Evolutionary conservation across 2,329 filamentous ascomycete species (phyloP), one percentile per base, ranked within the genome.

Genomic region (Penicillium sp.): DNA sequence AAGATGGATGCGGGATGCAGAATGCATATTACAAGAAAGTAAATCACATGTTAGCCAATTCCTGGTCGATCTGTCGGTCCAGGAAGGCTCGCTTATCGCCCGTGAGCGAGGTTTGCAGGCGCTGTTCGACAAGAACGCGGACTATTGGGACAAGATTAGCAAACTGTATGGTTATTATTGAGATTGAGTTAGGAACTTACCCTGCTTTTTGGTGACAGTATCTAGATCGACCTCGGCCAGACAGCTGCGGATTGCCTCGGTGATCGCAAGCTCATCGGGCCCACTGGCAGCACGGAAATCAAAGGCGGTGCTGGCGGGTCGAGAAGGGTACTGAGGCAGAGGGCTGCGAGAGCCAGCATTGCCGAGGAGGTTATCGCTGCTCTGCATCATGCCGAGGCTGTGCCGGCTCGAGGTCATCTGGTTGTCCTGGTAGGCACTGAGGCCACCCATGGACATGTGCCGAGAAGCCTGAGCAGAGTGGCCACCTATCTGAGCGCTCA

Each of bases 131-230:
- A 42, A 97, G 82, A 4, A 90, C 92, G 48, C 90, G 84, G 54
- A 94, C 88, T 78, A 36, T 26, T 17, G 8, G 14, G 17, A 17
- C 4, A 6, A 31, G 38, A 47, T 63, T 53, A 59, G 57, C 49
- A 37, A 33, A 35, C 36, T 26, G 12, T n/a, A 37, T 22, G 9
- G 5, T n/a, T 16, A 42, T 22, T 14, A 50, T 36, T n/a, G 10
- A 35, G 22, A 37, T 8, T 17, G 11, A 22, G 16, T 14, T 33
- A 12, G 17, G 9, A 37, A 70, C 73, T 78, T 78, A 71, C 85
- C 77, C 77, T 97, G 93, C 79, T 99, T 99, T 86, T 97, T 99
- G 7, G 94, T 99, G 45, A 97, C 90, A n/a, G 84, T 93, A 72
- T 99, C 94, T 40, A 99, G 81, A 73, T 99, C 93, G 0, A 97